These are phyloP conservation scores for Amoebophrya sp. DNA, from an alignment of 169 alveolate genomes.

Conservation along the genomic window DNA sequence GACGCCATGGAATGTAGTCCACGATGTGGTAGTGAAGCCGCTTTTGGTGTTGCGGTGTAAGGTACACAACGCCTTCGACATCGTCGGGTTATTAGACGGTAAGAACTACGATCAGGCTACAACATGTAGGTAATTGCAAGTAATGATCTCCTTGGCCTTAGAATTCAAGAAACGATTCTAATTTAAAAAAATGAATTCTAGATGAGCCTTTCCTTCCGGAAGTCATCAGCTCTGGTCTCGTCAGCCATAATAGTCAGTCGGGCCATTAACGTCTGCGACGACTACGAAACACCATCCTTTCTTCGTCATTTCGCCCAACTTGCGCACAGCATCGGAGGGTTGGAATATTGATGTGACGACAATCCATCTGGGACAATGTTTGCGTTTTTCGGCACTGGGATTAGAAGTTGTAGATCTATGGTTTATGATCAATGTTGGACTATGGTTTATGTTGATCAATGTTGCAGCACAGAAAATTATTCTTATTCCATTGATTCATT, in stretches of 20 bases:
- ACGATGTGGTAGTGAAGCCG: slow-evolving; percentile 42
- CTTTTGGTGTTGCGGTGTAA: slow-evolving; percentile 36
- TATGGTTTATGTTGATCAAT: too few species aligned
- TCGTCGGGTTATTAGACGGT: background rate
- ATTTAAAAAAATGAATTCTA: too few species aligned
- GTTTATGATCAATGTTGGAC: too few species aligned
- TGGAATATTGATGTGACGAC: background rate
- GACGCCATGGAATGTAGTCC: slow-evolving; percentile 44
- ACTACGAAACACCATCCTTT: slow-evolving; percentile 46
- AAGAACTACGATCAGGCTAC: background rate
- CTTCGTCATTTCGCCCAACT: background rate
- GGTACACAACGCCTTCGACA: slow-evolving; percentile 33
- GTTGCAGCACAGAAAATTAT: too few species aligned
- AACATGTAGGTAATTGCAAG: background rate
- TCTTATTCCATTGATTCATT: too few species aligned
- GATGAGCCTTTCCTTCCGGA: background rate
- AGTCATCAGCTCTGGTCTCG: background rate
- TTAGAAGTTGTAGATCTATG: too few species aligned
- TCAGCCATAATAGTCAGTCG: background rate
- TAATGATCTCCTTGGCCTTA: background rate
- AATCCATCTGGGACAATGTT: background rate
- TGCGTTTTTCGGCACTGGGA: too few species aligned
- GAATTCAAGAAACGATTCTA: background rate
- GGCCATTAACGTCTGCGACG: slow-evolving; percentile 46
- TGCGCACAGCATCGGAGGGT: background rate